A percentile compares a stretch with the other conserved stretches of the same genome.
Conservation (phyloP, 1,139 yeast species). For the Chernovozyma sophiae-reginae region DNA sequence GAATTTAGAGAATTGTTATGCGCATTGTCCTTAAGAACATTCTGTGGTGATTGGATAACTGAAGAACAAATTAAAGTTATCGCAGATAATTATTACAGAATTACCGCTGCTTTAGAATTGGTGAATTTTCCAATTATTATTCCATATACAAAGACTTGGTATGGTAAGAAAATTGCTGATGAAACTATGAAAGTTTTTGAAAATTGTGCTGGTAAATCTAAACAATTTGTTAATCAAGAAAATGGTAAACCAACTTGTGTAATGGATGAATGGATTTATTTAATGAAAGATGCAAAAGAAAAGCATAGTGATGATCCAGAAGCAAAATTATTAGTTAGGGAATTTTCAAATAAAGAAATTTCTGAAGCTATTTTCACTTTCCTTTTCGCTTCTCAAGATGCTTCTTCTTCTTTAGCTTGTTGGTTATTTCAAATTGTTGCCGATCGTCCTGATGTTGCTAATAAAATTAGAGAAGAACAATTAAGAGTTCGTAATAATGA, state of each 20-base stretch:
- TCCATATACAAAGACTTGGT: constrained; percentile 97
- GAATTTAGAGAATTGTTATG: constrained; percentile 95
- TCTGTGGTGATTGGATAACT: constrained; percentile 92
- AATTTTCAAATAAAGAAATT: constrained; percentile 84
- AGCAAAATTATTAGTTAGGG: constrained; percentile 63
- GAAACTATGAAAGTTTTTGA: constrained; percentile 90
- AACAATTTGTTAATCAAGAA: constrained; percentile 63
- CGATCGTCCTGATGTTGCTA: constrained; percentile 87
- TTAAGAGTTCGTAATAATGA: constrained; percentile 76
- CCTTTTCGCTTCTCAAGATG: constrained; percentile 96
- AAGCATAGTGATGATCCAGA: constrained; percentile 44
- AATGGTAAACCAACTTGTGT: constrained; percentile 83
- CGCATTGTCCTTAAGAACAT: constrained; percentile 86
- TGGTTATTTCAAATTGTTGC: constrained; percentile 97
- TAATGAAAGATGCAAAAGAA: constrained; percentile 74
- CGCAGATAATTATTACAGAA: constrained; percentile 86
- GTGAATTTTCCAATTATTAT: constrained; percentile 95
- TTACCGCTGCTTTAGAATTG: constrained; percentile 93
- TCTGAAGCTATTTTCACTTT: constrained; percentile 96
- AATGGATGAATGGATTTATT: constrained; percentile 90
- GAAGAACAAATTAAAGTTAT: constrained; percentile 82
- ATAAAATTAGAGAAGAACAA: constrained; percentile 88
- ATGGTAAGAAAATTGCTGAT: constrained; percentile 90
- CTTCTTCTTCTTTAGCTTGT: constrained; percentile 95
- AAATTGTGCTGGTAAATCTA: constrained; percentile 81